phyloP scores from a whole-genome alignment of 768 basidiomycete genomes.

The Podaxis sp. region DNA sequence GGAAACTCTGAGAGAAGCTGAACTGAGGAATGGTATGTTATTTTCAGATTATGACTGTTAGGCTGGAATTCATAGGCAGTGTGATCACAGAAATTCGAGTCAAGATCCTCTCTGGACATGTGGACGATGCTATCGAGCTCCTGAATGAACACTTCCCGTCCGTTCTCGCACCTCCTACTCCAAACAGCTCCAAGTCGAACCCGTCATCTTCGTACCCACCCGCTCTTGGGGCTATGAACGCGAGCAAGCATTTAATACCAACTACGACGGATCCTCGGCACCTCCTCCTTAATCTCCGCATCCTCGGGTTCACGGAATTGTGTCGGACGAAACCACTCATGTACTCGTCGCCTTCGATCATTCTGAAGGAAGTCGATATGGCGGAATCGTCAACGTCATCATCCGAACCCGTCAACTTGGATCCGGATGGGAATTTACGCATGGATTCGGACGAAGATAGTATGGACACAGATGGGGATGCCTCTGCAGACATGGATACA shows the following conservation, averaged over 20 bases:
- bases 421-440: background rate
- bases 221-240: conserved; percentile 21
- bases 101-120: conserved; percentile 69
- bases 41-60: background rate
- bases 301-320: conserved; percentile 83
- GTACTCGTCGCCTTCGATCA: conserved; percentile 8
- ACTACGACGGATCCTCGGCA: conserved; percentile 73
- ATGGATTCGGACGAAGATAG: background rate
- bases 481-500: background rate
- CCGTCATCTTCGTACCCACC: conserved; percentile 16
- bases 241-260: conserved; percentile 43
- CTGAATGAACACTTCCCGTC: conserved; percentile 72
- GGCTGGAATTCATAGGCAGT: background rate
- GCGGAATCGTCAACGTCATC: conserved; percentile 1
- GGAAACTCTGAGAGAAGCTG: conserved; percentile 7
- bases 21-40: conserved; percentile 4
- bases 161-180: conserved; percentile 39
- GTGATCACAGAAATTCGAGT: conserved; percentile 55
- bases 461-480: conserved; percentile 4
- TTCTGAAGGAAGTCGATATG: conserved; percentile 5
- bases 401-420: background rate
- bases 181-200: background rate
- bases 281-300: conserved; percentile 78
- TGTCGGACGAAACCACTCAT: conserved; percentile 68
- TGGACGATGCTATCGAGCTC: conserved; percentile 63